Base-by-base conservation (phyloP, 352 stramenopile genomes). In the Globisporangium alternatum region DNA sequence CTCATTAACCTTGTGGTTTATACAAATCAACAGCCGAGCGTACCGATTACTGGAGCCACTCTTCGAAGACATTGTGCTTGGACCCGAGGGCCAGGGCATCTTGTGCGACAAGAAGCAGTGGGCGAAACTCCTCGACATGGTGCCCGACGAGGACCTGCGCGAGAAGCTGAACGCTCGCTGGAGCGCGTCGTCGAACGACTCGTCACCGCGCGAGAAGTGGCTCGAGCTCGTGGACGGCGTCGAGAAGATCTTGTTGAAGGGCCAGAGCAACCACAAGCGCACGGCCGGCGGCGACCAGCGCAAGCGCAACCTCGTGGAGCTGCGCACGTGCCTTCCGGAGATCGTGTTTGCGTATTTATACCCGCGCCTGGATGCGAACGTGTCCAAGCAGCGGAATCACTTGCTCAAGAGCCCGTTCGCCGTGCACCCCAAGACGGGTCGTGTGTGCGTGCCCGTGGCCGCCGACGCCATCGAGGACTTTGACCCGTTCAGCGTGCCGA, bases 351-450 rank as follows among this genome's bases (percentile, higher is more conserved):
- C 87, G 39, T 97, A 99, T 67, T 87, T 96, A 33, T 99, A 99
- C 75, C 97, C 98, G 15, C 88, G 98, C 41, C 74, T 99, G 65
- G 98, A 99, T 96, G 98, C 98, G 43, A 99, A 99, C 76, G 98
- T 99, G 56, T 99, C 97, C 65, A 99, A 99, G 75, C 95, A 98
- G 73, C 89, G 97, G 61, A 99, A 99, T 89, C 98, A 99, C 87
- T 98, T 99, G 83, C 85, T 99, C 43, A 99, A 99, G 78, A 97
- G 83, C 77, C 98, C 98, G 31, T 99, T 99, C 69, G 98, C 95
- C 30, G 95, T 99, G 25, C 97, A 99, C 74, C 97, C 97, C 6
- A 99, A 99, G 84, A 98, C 96, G 0, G 95, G 97, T 21, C 83
- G 97, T 25, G 97, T 99, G 13, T 99, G 97, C 77, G 97, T 99